Base-by-base conservation (phyloP, 2,329 filamentous ascomycete genomes). In the Leptographium wingfieldii region DNA sequence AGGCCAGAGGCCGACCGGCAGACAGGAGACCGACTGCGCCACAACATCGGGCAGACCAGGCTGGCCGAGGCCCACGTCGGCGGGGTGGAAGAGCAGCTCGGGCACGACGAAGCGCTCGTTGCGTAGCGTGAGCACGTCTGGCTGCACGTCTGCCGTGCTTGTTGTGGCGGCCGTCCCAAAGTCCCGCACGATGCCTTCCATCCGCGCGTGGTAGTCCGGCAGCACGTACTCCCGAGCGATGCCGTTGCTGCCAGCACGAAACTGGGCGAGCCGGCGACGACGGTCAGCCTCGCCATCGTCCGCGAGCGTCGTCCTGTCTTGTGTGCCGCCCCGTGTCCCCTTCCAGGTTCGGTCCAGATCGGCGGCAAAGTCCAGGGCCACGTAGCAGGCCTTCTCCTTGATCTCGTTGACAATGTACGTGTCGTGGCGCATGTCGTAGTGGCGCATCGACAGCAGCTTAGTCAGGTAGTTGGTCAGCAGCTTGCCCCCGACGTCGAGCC, bases 371-470 rank as follows among this genome's bases (percentile, higher is more conserved):
- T 95, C 84, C 1, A 82, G 75, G 2, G 88, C 87, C 12, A 96
- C 85, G 67, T 88, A 97, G 69, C 90, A 95, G 0, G 88, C 85
- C 5, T 86, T 80, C 70, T 99, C 94, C 69, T 99, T 99, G 72
- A 97, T 92, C 71, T 96, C 89, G 68, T 96, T 96, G 70, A 96
- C 90, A 57, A 97, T 86, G 71, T 95, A 86, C 0, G 88, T 87
- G 67, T 99, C 94, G 71, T 95, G 92, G 63, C 94, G 85, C 84
- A 99, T 92, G 70, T 96, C 92, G 72, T 95, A 96, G 68, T 96
- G 91, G 7, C 94, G 86, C 16, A 95, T 80, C 1, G 92, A 96
- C 22, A 97, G 84, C 19, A 95, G 80, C 60, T 94, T 88, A 55
- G 94, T 92, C 40, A 99, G 79, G 70, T 95, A 88, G 70, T 97